Conservation (phyloP, 306 rosid genomes). For the Sicyos edulis region DNA sequence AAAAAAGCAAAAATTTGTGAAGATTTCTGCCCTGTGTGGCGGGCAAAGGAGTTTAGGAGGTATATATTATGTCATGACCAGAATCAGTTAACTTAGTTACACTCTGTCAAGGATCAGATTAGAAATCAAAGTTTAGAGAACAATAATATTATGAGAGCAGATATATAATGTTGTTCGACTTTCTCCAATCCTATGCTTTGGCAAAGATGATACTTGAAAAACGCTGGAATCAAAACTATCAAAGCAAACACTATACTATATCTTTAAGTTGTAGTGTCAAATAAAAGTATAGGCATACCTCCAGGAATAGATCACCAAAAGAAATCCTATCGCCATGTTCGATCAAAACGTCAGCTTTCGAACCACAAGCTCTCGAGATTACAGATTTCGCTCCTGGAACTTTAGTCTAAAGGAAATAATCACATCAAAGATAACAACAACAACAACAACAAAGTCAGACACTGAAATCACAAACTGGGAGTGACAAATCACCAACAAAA, state of each 20-base stretch:
- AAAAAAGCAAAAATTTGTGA: no score
- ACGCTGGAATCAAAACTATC: not conserved
- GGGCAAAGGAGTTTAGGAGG: not conserved
- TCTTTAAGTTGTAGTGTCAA: not conserved
- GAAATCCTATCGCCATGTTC: constrained; percentile 52
- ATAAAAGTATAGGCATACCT: constrained; percentile 39
- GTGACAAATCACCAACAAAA: not conserved
- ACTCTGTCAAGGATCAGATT: not conserved
- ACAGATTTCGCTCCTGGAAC: constrained; percentile 66
- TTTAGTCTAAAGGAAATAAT: constrained; percentile 43
- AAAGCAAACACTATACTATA: not conserved
- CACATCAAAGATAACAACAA: constrained; percentile 10
- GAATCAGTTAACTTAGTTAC: not conserved
- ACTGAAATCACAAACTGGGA: not conserved
- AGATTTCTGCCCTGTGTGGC: no score
- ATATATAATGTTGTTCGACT: not conserved
- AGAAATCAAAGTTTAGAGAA: not conserved
- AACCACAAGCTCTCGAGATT: constrained; percentile 78
- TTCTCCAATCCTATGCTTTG: not conserved
- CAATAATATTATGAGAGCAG: not conserved
- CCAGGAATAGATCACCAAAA: constrained; percentile 73
- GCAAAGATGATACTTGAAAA: constrained; percentile 1
- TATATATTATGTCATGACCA: not conserved
- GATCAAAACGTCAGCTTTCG: constrained; percentile 61
- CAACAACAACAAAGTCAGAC: not conserved